Base-by-base conservation (phyloP, 495 filamentous ascomycete genomes). In the Halenospora varia region DNA sequence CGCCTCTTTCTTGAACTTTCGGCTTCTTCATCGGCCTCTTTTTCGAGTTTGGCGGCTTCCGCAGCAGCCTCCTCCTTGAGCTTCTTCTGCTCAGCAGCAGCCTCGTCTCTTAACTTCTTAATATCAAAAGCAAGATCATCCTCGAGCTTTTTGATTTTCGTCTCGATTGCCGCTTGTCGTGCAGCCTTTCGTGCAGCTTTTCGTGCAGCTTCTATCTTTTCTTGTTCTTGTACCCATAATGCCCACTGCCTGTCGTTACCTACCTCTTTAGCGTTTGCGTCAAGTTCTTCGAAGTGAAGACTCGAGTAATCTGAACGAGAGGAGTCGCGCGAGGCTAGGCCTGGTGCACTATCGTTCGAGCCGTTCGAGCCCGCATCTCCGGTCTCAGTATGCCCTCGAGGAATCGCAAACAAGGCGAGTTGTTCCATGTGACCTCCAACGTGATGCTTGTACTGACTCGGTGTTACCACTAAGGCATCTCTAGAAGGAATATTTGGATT, bases 111-210 rank as follows among this genome's bases (percentile, higher is more conserved):
- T 22, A 57, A 35, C 35, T 54, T 62, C 24, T 47, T 55, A 2
- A 35, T 53, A 15, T 54, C 54, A 25, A 51, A 58, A 42, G 54
- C 60, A 19, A 59, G 59, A 17, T 59, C 65, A 20, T 60, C 59
- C 26, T 59, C 53, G 49, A 69, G 64, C 47, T 71, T 69, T 15
- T 67, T 64, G 20, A 66, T 49, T 53, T 70, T 62, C 3, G 68
- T 67, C 17, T 67, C 64, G 17, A 63, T 59, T 49, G 71, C 71
- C 0, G 72, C 74, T 50, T 74, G 73, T 10, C 70, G 73, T 1
- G 67, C 62, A 18, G 75, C 71, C 24, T 73, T n/a, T n/a, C n/a
- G n/a, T n/a, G n/a, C n/a, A n/a, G n/a, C n/a, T n/a, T n/a, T n/a
- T n/a, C n/a, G n/a, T n/a, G n/a, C n/a, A n/a, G n/a, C n/a, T n/a